These are phyloP conservation scores for Chytridium lagenaria DNA, from an alignment of 371 early-diverging fungal genomes.

Conservation along the genomic window DNA sequence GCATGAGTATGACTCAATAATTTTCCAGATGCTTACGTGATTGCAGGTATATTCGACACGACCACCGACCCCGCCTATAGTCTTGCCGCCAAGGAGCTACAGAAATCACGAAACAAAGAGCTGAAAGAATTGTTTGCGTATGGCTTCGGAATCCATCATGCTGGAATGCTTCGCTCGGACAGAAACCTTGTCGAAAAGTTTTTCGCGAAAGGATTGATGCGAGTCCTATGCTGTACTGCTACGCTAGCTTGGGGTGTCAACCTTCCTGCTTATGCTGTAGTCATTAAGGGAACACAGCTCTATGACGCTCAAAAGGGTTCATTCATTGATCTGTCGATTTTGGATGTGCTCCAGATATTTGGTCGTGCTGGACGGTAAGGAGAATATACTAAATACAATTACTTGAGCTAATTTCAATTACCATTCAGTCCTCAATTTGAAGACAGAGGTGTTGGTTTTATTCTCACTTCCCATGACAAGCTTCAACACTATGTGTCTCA, in stretches of 20 bases:
- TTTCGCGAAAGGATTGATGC: conserved; percentile 90
- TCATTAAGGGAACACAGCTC: conserved; percentile 98
- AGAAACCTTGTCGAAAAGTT: conserved; percentile 87
- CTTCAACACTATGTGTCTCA: conserved; percentile 90
- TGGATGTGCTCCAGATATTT: conserved; percentile 98
- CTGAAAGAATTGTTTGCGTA: conserved; percentile 78
- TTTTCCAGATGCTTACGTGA: conserved; percentile 27
- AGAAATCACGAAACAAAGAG: conserved; percentile 81
- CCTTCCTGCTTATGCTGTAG: conserved; percentile 98
- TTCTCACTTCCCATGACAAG: conserved; percentile 91
- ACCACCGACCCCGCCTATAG: conserved; percentile 51
- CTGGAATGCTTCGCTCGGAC: conserved; percentile 94
- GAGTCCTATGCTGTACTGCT: conserved; percentile 96
- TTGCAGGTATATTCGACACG: conserved; percentile 49
- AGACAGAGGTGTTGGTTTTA: conserved; percentile 87
- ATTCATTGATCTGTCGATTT: conserved; percentile 89
- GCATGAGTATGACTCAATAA: conserved; percentile 45
- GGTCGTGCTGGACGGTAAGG: conserved; percentile 95
- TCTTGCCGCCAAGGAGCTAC: conserved; percentile 57
- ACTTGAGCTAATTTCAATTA: background rate
- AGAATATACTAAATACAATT: background rate
- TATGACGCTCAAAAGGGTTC: conserved; percentile 94
- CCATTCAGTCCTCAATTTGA: conserved; percentile 74
- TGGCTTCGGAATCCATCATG: conserved; percentile 98
- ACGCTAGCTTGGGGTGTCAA: conserved; percentile 99